phyloP scores from a whole-genome alignment of 495 filamentous ascomycete genomes.

The Collariella sp. region DNA sequence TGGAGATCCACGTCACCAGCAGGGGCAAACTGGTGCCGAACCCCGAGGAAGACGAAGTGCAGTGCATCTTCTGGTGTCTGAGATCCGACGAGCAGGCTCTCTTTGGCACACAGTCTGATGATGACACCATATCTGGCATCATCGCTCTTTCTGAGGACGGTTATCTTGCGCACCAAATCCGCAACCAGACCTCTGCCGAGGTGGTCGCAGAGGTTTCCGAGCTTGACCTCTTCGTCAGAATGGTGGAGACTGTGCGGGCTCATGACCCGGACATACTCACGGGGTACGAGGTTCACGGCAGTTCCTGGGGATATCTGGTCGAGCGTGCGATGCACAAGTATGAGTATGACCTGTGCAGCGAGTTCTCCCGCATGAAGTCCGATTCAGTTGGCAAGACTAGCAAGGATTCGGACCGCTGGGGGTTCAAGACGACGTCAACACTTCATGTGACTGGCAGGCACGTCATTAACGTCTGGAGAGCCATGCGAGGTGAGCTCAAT shows the following conservation, averaged over 20 bases:
- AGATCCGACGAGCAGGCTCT: slow-evolving; percentile 54
- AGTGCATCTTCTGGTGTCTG: slow-evolving; percentile 83
- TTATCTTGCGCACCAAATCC: slow-evolving; percentile 41
- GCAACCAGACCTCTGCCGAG: slow-evolving; percentile 43
- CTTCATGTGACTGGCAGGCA: slow-evolving; percentile 86
- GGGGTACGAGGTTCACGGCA: slow-evolving; percentile 89
- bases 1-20: slow-evolving; percentile 93
- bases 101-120: slow-evolving; percentile 24
- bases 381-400: slow-evolving; percentile 74
- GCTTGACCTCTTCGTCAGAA: slow-evolving; percentile 68
- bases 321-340: slow-evolving; percentile 80
- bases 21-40: slow-evolving; percentile 71
- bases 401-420: slow-evolving; percentile 82
- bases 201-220: slow-evolving; percentile 70
- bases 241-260: slow-evolving; percentile 77
- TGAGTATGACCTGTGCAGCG: slow-evolving; percentile 81
- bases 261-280: slow-evolving; percentile 90
- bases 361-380: slow-evolving; percentile 79
- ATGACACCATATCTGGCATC: slow-evolving; percentile 48
- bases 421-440: slow-evolving; percentile 80
- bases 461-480: slow-evolving; percentile 95
- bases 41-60: slow-evolving; percentile 84
- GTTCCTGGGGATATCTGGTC: slow-evolving; percentile 92
- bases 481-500: slow-evolving; percentile 85
- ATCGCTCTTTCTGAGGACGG: slow-evolving; percentile 54